These are phyloP conservation scores for Corymbia citriodora DNA, from an alignment of 441 rosid genomes.

Conservation along the genomic window DNA sequence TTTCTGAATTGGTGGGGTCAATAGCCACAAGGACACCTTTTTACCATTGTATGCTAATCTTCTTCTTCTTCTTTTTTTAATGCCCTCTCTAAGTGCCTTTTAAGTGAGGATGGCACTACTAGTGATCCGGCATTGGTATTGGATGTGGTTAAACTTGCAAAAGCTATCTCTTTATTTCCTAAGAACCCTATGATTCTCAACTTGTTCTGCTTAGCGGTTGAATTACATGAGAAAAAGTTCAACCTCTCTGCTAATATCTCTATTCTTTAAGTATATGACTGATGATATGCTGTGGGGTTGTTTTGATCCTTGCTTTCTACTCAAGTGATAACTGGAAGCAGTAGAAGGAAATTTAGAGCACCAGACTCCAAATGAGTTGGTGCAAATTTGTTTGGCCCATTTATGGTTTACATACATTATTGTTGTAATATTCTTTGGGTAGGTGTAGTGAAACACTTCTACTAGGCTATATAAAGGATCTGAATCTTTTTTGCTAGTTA, in stretches of 20 bases:
- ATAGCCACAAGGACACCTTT: slow-evolving; percentile 92
- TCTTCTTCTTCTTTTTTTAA: slow-evolving; percentile 32
- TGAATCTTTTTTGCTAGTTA: not conserved
- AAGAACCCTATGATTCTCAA: slow-evolving; percentile 67
- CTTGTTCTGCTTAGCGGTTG: slow-evolving; percentile 49
- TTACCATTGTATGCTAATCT: slow-evolving; percentile 75
- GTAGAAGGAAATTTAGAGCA: not conserved
- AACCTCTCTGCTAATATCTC: slow-evolving; percentile 15
- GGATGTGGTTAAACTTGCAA: slow-evolving; percentile 51
- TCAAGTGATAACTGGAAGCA: slow-evolving; percentile 23
- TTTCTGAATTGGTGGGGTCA: slow-evolving; percentile 78
- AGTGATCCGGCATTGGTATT: slow-evolving; percentile 14
- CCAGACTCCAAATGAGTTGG: too few relatives aligned
- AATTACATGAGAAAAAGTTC: slow-evolving; percentile 35
- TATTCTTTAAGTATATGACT: slow-evolving; percentile 5
- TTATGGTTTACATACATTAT: not conserved
- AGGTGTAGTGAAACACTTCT: not conserved
- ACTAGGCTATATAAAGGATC: not conserved
- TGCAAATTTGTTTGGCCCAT: not conserved
- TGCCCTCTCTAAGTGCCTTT: slow-evolving; percentile 62
- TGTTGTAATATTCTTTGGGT: not conserved
- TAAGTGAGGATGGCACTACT: slow-evolving; percentile 19
- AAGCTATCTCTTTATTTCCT: slow-evolving; percentile 47
- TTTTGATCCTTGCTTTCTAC: slow-evolving; percentile 89
- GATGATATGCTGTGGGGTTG: slow-evolving; percentile 44